Percentiles rank a stretch among this genome's conserved stretches.
Evolutionary conservation across 768 basidiomycete genomes (phyloP).

Genomic region (Mycena leptocephala): DNA sequence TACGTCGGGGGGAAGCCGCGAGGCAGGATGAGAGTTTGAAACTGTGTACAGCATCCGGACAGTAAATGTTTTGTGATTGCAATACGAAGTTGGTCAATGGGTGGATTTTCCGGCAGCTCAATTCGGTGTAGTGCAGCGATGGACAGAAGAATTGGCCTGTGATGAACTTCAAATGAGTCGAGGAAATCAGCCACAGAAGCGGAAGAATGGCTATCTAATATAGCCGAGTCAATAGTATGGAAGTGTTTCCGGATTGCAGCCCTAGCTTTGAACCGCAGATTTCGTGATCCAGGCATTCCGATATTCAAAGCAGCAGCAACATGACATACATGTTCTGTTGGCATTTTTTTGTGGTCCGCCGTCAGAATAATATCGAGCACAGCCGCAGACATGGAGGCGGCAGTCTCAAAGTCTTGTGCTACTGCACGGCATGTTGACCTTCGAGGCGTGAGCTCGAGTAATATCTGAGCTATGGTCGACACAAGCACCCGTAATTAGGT

Average conservation of each 20-base stretch:
- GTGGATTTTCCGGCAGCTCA: neutral
- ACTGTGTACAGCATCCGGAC: neutral
- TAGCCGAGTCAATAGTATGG: neutral
- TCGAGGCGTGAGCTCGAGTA: no score
- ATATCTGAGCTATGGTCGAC: no score
- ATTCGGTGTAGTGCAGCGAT: slow-evolving; percentile 11
- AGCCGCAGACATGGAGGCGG: no score
- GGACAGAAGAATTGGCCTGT: neutral
- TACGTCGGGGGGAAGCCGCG: neutral
- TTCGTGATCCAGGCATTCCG: neutral
- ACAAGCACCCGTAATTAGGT: no score
- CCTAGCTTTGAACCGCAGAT: no score
- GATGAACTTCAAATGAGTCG: neutral
- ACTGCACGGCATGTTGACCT: no score
- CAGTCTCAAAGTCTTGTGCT: no score
- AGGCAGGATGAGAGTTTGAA: neutral
- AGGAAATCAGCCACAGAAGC: neutral
- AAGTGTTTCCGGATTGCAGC: neutral
- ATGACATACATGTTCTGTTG: neutral
- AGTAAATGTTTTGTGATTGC: slow-evolving; percentile 3
- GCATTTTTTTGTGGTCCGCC: no score
- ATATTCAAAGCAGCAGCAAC: neutral
- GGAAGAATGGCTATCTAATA: neutral
- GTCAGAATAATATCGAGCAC: no score
- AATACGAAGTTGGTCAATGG: no score